Base-by-base conservation (phyloP, 2,329 filamentous ascomycete genomes). In the Periconia macrospinosa region DNA sequence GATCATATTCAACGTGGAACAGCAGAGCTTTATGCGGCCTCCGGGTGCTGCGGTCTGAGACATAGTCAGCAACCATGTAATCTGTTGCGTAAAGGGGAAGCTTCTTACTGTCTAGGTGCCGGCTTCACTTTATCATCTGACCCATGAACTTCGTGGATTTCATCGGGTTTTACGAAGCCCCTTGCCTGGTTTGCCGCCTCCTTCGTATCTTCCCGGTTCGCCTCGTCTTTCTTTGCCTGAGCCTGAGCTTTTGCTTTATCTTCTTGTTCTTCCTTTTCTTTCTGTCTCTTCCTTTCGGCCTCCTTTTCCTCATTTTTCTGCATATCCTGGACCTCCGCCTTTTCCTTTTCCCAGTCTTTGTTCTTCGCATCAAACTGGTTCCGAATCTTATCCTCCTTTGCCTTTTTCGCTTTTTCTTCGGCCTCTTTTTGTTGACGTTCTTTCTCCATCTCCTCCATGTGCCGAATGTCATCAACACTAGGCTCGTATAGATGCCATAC, bases 401-500 rank as follows among this genome's bases (percentile, higher is more conserved):
- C 88, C 20, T 84, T 83, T 68, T 88, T 87, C 56, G 88, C 86
- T 62, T 85, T 83, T 69, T 95, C 91, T 72, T 94, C 91, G 30
- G 86, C 83, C 73, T 97, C 93, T 45, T 87, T 88, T 23, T 85
- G 86, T 59, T 90, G 82, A 51, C 89, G 86, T 71, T 97, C 92
- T 60, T 87, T 82, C 70, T 97, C 93, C 93, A 97, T 97, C 76
- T 97, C 92, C 84, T 92, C 93, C 94, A 99, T 99, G 69, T 97
- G 94, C 55, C 90, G 87, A 58, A 97, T 90, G 68, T 99, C 94
- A 68, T 99, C 94, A 15, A 97, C 90, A 67, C 91, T 96, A n/a
- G 94, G 94, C 75, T 99, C 94, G 79, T 99, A 99, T 68, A 99
- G 81, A 86, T 99, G 94, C 94, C 94, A 99, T 61, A 99, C 97